Conservation (phyloP, 2,329 filamentous ascomycete species). For the Colletotrichum filicis region DNA sequence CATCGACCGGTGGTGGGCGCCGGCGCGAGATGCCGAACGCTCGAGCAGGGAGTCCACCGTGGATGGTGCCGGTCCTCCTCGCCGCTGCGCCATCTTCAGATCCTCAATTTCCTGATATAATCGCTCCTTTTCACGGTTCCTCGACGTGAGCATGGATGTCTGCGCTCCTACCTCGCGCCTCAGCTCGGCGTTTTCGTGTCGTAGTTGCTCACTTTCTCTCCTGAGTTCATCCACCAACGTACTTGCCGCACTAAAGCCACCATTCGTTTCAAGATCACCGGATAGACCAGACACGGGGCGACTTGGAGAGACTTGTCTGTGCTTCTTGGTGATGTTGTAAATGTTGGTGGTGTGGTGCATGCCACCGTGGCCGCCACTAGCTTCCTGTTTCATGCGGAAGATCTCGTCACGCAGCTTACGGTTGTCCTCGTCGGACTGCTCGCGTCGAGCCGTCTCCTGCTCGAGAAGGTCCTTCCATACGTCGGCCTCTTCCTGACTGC, state of each 20-base stretch:
- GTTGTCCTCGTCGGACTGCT: constrained; percentile 92
- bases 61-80: constrained; percentile 70
- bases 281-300: constrained; percentile 62
- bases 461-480: constrained; percentile 97
- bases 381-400: constrained; percentile 74
- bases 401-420: constrained; percentile 86
- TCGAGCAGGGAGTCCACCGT: constrained; percentile 93
- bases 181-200: constrained; percentile 92
- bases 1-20: constrained; percentile 73
- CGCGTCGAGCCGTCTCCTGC: constrained; percentile 87
- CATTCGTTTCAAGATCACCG: constrained; percentile 61
- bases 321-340: constrained; percentile 71
- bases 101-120: constrained; percentile 98
- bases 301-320: constrained; percentile 58
- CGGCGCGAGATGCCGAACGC: constrained; percentile 88
- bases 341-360: constrained; percentile 73
- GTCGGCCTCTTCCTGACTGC: constrained; percentile 74
- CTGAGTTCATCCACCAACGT: constrained; percentile 82
- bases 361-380: constrained; percentile 49
- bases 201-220: constrained; percentile 77
- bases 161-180: constrained; percentile 94
- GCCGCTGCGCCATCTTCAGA: constrained; percentile 86
- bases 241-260: constrained; percentile 67
- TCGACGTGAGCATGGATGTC: constrained; percentile 95
- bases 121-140: constrained; percentile 93